Percentiles rank a stretch among this genome's conserved stretches.
phyloP scores from a whole-genome alignment of 163 green algal genomes.

The Smithsoniella earleae region DNA sequence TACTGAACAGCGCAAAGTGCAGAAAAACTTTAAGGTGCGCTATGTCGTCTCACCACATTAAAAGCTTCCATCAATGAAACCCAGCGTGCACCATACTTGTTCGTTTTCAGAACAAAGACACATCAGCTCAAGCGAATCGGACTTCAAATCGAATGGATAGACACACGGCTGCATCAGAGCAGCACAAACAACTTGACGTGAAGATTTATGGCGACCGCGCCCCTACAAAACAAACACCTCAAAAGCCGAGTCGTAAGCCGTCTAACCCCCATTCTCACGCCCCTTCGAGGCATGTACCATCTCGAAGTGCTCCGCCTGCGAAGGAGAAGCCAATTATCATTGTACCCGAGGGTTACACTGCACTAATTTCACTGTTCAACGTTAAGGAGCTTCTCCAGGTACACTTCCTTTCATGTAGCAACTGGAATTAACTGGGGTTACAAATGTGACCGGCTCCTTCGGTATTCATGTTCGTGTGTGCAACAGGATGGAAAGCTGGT shows the following conservation, averaged over 20 bases:
- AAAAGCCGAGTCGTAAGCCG: too few species aligned
- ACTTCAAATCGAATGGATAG: too few species aligned
- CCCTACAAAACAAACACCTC: not conserved
- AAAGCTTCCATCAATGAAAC: too few species aligned
- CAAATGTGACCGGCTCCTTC: not conserved
- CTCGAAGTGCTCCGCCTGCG: too few species aligned
- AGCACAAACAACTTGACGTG: not conserved
- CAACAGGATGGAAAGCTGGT: conserved; percentile 2
- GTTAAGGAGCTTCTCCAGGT: not conserved
- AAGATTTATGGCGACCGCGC: conserved; percentile 12
- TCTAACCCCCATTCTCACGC: too few species aligned
- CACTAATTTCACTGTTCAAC: conserved; percentile 18
- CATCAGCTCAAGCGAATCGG: too few species aligned
- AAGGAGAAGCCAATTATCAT: conserved; percentile 15
- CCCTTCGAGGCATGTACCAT: too few species aligned
- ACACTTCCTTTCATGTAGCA: not conserved
- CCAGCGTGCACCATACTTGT: too few species aligned
- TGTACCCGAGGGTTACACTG: conserved; percentile 1
- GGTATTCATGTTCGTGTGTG: too few species aligned
- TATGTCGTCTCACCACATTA: too few species aligned
- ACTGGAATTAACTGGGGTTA: not conserved
- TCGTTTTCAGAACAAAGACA: too few species aligned
- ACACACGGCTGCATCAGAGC: not conserved
- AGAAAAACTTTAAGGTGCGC: not conserved
- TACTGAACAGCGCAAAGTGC: not conserved